Conservation (phyloP, 352 stramenopile genomes). For the Phytophthora megakarya region DNA sequence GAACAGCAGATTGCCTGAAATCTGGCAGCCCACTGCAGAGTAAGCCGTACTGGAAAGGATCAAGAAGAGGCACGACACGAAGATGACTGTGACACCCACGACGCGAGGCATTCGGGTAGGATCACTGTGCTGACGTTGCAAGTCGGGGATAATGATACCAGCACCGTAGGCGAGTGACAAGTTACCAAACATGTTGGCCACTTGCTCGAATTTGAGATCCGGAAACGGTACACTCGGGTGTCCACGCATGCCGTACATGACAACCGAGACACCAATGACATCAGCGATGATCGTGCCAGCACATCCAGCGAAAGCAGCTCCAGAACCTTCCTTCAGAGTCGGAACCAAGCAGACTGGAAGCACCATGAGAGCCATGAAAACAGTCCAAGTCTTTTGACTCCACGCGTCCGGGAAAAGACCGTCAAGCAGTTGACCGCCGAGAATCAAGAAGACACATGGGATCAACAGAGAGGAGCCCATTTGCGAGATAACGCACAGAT, state of each 20-base stretch:
- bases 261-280: conserved; percentile 38
- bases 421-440: conserved; percentile 34
- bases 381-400: conserved; percentile 40
- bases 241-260: conserved; percentile 37
- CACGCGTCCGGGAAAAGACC: conserved; percentile 43
- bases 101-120: conserved; percentile 64
- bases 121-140: conserved; percentile 39
- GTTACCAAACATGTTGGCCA: conserved; percentile 50
- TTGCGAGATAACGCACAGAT: conserved; percentile 43
- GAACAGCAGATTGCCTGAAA: conserved; percentile 69
- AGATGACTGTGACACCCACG: conserved; percentile 51
- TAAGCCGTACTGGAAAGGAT: conserved; percentile 51
- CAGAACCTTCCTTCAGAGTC: conserved; percentile 38
- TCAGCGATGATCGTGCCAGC: conserved; percentile 48
- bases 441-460: conserved; percentile 42
- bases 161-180: conserved; percentile 55
- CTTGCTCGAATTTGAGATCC: conserved; percentile 38
- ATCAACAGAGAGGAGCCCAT: conserved; percentile 43
- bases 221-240: conserved; percentile 39
- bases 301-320: conserved; percentile 40
- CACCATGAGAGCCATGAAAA: conserved; percentile 45
- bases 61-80: conserved; percentile 61
- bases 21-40: conserved; percentile 65
- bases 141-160: conserved; percentile 36
- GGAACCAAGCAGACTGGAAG: conserved; percentile 40